Percentiles rank a stretch among this genome's conserved stretches.
Evolutionary conservation across 2,329 filamentous ascomycete species (phyloP).

Genomic region (Botrytis pseudocinerea): DNA sequence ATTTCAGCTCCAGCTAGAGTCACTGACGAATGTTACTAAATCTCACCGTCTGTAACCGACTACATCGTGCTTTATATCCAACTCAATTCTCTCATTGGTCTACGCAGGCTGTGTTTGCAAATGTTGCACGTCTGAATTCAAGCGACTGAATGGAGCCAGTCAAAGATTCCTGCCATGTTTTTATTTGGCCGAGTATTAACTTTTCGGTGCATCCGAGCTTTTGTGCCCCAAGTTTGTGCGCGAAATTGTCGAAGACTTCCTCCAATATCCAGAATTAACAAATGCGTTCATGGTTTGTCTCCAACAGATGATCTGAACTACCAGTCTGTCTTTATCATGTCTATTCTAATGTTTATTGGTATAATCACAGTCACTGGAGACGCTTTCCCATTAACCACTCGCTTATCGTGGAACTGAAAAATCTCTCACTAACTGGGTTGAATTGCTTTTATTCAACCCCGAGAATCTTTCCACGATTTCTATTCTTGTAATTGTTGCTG

Average conservation of each 20-base stretch:
- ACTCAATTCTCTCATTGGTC: not conserved
- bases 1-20: not conserved
- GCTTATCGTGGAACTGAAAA: not conserved
- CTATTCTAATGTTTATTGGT: too few relatives aligned
- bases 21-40: not conserved
- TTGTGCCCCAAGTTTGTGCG: not conserved
- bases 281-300: not conserved
- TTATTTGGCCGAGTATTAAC: not conserved
- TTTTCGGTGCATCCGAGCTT: not conserved
- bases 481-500: not conserved
- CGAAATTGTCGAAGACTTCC: not conserved
- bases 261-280: not conserved
- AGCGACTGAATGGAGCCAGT: not conserved
- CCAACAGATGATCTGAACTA: not conserved
- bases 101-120: not conserved
- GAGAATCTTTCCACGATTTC: too few relatives aligned
- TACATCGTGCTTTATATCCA: not conserved
- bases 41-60: too few relatives aligned
- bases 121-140: conserved; percentile 10
- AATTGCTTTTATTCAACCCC: not conserved
- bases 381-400: too few relatives aligned
- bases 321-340: too few relatives aligned
- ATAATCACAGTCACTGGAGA: not conserved
- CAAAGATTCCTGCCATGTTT: not conserved
- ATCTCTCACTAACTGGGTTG: not conserved